phyloP scores from a whole-genome alignment of 768 basidiomycete genomes.

The Flagelloscypha sp. region DNA sequence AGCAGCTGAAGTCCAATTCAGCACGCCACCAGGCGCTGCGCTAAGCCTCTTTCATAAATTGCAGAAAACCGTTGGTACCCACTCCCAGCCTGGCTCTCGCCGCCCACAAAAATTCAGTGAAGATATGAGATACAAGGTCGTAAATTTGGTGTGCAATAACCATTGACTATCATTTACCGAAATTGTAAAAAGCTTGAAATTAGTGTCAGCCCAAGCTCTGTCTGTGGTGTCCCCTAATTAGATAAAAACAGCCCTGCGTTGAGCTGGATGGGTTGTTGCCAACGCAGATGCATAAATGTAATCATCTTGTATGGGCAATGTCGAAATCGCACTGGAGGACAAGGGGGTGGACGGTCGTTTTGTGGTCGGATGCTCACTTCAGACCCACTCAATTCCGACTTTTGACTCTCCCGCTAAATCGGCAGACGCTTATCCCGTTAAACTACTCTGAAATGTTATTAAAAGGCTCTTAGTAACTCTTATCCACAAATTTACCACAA shows the following conservation, averaged over 20 bases:
- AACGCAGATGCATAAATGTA: slow-evolving; percentile 3
- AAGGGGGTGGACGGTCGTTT: slow-evolving; percentile 10
- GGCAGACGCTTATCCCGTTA: slow-evolving; percentile 8
- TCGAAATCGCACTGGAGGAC: slow-evolving; percentile 1
- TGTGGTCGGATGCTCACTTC: slow-evolving; percentile 17
- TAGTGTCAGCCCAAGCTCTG: background rate
- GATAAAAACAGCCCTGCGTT: slow-evolving; percentile 8
- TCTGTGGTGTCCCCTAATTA: slow-evolving; percentile 1
- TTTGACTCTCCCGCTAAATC: slow-evolving; percentile 7
- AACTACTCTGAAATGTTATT: slow-evolving; percentile 8
- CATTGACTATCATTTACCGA: background rate
- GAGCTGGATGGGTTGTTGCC: slow-evolving; percentile 13
- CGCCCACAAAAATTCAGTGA: slow-evolving; percentile 5
- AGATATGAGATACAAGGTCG: slow-evolving; percentile 1
- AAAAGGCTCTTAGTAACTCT: slow-evolving; percentile 1
- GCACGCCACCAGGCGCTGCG: background rate
- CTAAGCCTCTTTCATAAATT: background rate
- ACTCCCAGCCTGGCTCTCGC: slow-evolving; percentile 3
- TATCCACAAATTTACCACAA: background rate
- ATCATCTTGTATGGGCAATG: slow-evolving; percentile 11
- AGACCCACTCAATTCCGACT: background rate
- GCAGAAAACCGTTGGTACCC: background rate
- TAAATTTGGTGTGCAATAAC: background rate
- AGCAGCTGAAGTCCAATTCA: background rate
- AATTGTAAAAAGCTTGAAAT: background rate